Conservation (phyloP, 345 rosid species). For the Syzygium aqueum region DNA sequence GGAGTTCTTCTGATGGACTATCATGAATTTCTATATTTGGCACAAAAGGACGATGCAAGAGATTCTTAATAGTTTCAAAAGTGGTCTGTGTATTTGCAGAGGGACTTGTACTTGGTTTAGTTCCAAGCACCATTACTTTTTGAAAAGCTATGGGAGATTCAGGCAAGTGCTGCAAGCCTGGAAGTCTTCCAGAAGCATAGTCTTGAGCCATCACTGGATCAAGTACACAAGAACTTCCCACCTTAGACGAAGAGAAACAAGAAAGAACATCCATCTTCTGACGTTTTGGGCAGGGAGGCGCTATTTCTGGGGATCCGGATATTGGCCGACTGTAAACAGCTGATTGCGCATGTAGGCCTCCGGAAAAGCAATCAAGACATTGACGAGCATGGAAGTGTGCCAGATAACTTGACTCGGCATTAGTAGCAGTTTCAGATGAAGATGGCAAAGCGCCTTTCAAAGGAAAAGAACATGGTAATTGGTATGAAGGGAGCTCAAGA, state of each 20-base stretch:
- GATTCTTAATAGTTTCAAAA: not conserved
- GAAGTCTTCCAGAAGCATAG: conserved; percentile 9
- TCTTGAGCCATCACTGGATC: conserved; percentile 10
- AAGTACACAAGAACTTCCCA: conserved; percentile 1
- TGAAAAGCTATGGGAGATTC: conserved; percentile 12
- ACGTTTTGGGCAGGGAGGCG: not conserved
- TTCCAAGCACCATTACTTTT: not conserved
- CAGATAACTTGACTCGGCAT: not conserved
- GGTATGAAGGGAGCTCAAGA: conserved; percentile 8
- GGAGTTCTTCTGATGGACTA: conserved; percentile 1
- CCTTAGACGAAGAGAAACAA: conserved; percentile 2
- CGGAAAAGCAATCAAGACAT: not conserved
- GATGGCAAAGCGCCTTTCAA: not conserved
- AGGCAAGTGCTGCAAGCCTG: conserved; percentile 16
- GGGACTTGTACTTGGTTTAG: not conserved
- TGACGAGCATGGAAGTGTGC: not conserved
- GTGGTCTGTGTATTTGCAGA: not conserved
- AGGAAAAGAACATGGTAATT: not conserved
- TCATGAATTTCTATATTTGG: not conserved
- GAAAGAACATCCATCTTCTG: conserved; percentile 9
- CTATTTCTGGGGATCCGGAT: not conserved
- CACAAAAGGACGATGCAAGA: not conserved
- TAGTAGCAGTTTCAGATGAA: not conserved
- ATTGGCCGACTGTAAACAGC: not conserved
- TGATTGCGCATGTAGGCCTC: not conserved